phyloP scores from a whole-genome alignment of 2,329 filamentous ascomycete genomes.

The Alternaria sp. region DNA sequence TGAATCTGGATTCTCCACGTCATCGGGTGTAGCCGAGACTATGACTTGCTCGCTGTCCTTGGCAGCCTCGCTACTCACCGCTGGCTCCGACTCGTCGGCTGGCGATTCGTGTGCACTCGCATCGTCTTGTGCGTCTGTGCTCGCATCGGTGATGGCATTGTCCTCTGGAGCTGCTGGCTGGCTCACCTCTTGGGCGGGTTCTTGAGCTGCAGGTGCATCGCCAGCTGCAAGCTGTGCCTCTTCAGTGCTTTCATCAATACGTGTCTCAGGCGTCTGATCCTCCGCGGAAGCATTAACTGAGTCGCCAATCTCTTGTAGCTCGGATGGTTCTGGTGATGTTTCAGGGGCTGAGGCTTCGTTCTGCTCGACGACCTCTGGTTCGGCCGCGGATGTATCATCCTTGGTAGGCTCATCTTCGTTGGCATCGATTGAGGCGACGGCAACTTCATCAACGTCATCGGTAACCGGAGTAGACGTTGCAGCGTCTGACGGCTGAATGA shows the following conservation, averaged over 20 bases:
- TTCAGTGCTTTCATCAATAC: background rate
- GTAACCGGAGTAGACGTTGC: background rate
- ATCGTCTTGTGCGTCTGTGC: conserved; percentile 3
- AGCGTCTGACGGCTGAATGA: background rate
- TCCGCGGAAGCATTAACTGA: background rate
- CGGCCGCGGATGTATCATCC: background rate
- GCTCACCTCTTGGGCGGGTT: background rate
- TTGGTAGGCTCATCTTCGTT: background rate
- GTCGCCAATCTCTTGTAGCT: background rate
- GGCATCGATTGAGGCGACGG: background rate
- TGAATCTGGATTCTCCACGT: conserved; percentile 5
- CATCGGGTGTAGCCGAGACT: conserved; percentile 8
- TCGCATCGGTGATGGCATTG: background rate
- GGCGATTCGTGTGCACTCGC: background rate
- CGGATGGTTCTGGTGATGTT: background rate
- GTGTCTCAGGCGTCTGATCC: background rate
- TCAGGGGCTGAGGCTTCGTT: background rate
- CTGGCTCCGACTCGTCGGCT: background rate
- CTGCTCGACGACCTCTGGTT: background rate
- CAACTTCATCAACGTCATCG: background rate
- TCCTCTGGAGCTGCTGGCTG: background rate
- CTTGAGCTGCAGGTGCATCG: background rate
- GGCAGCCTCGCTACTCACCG: background rate
- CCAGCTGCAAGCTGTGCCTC: background rate
- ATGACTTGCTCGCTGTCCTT: conserved; percentile 5